Evolutionary conservation across 305 asterid genomes (phyloP).

Genomic region (Rubia tinctorum): DNA sequence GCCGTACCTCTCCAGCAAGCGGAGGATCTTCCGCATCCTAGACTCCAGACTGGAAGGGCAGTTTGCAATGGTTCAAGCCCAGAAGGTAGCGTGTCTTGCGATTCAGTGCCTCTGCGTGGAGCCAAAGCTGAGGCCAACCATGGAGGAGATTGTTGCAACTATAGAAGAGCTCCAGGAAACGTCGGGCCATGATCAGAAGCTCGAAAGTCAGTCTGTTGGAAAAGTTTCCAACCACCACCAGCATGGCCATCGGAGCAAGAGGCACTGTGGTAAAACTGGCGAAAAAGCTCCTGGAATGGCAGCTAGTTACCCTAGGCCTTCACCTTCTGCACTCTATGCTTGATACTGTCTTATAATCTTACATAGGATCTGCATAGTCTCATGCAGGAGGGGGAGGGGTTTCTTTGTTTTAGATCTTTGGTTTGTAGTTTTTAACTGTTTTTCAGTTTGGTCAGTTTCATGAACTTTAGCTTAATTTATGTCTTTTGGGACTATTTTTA

Average conservation of each 20-base stretch:
- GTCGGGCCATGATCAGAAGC: constrained; percentile 24
- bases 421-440: too few relatives aligned
- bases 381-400: too few relatives aligned
- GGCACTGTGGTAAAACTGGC: constrained; percentile 31
- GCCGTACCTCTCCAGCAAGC: constrained; percentile 69
- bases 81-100: constrained; percentile 61
- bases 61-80: constrained; percentile 42
- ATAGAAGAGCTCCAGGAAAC: constrained; percentile 54
- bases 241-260: constrained; percentile 23
- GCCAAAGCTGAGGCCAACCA: constrained; percentile 62
- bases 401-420: too few relatives aligned
- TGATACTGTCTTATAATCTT: constrained; percentile 3
- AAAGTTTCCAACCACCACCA: neutral
- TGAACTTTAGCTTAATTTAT: too few relatives aligned
- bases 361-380: too few relatives aligned
- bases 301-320: constrained; percentile 57
- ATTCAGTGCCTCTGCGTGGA: constrained; percentile 62
- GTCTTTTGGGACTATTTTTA: too few relatives aligned
- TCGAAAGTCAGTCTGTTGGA: constrained; percentile 7
- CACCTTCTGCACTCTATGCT: constrained; percentile 42
- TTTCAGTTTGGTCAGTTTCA: too few relatives aligned
- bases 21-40: constrained; percentile 56
- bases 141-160: constrained; percentile 67
- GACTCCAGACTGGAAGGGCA: constrained; percentile 81
- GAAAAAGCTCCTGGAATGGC: constrained; percentile 24